Evolutionary conservation across 106 monocot species (phyloP), one percentile per base, ranked within the genome.

Genomic region (Apostasia ramifera): DNA sequence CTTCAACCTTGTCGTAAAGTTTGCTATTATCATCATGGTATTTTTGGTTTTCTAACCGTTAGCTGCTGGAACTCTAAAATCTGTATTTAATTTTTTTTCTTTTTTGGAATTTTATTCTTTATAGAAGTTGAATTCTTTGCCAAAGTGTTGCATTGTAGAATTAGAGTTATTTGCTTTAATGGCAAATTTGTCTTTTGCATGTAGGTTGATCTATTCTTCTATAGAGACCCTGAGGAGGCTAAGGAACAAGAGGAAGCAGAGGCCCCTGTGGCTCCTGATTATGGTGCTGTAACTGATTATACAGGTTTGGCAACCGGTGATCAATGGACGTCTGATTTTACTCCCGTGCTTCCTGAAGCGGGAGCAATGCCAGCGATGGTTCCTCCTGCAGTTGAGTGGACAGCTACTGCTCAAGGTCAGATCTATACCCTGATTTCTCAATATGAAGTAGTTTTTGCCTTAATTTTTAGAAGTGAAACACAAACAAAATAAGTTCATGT

Each of bases 171-270:
- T 64, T n/a, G 1, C 39, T 47, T 51, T 26, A 26, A 55, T 6
- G 0, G 14, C 9, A 40, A 7, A 69, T 52, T 45, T 51, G 15
- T 59, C 2, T 49, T 52, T 1, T 50, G 50, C 50, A 50, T 55
- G 58, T 68, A 92, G 92, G 92, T 92, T 46, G 88, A 92, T 75
- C 67, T 92, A 54, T 92, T 92, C 59, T 92, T 92, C 83, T 92
- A 92, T 64, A 78, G 92, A 68, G 92, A 88, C 3, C 92, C 92
- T 46, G 92, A 88, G 66, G 92, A 88, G 49, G 71, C 86, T 1
- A 93, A 93, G 77, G 89, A 88, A 47, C 77, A 81, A 4, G 86
- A 77, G 53, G 93, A 93, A 60, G 88, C 85, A 65, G 85, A 78
- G 40, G 79, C 75, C 67, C 71, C 77, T 40, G 57, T 69, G 2